Conservation (phyloP, 2,329 filamentous ascomycete species). For the Cladosporium sp. region DNA sequence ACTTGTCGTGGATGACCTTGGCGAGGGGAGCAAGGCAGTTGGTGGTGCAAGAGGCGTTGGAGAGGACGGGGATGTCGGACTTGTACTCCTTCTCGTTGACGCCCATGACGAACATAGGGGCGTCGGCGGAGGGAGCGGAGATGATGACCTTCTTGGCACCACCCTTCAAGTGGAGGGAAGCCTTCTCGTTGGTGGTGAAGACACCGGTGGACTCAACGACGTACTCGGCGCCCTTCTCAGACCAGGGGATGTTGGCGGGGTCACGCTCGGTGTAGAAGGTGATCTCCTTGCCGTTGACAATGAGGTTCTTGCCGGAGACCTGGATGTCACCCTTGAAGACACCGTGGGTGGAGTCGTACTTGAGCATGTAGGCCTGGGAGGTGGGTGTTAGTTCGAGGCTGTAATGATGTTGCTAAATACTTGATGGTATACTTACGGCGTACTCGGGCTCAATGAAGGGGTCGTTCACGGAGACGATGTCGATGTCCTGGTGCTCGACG, state of each 20-base stretch:
- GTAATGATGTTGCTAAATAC: not conserved
- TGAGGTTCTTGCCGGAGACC: conserved; percentile 70
- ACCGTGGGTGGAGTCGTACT: conserved; percentile 98
- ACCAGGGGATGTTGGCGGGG: conserved; percentile 88
- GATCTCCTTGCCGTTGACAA: conserved; percentile 92
- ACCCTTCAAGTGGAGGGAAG: conserved; percentile 88
- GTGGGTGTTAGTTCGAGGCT: not conserved
- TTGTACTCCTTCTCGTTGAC: conserved; percentile 97
- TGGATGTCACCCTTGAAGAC: conserved; percentile 90
- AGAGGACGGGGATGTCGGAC: conserved; percentile 87
- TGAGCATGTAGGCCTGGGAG: conserved; percentile 93
- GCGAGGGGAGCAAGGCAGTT: conserved; percentile 99
- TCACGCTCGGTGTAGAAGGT: conserved; percentile 93
- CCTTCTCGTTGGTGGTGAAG: conserved; percentile 98
- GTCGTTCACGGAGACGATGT: conserved; percentile 97
- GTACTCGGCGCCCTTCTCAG: conserved; percentile 84
- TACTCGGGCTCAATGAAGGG: conserved; percentile 98
- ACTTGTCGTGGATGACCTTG: conserved; percentile 99
- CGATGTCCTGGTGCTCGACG: conserved; percentile 82
- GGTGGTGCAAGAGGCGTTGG: conserved; percentile 99
- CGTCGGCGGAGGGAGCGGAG: conserved; percentile 89
- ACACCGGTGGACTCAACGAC: conserved; percentile 97
- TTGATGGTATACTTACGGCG: conserved; percentile 69
- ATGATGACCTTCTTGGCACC: conserved; percentile 93
- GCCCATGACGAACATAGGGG: conserved; percentile 99